Base-by-base conservation (phyloP, 106 monocot species). In the Allium cepa region DNA sequence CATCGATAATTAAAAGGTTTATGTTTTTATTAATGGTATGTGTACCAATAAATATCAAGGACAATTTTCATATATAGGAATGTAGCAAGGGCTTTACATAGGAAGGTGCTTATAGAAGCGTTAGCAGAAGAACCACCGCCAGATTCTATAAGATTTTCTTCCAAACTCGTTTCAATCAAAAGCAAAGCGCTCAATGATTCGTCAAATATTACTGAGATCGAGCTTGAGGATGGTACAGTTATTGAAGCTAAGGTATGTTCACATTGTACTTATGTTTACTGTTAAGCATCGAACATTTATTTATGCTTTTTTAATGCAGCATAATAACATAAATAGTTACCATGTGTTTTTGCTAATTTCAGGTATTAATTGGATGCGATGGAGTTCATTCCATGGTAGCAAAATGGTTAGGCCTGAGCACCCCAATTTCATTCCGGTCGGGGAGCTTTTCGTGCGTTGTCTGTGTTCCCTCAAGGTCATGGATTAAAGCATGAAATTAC, bases 331-430 rank as follows among this genome's bases (percentile, higher is more conserved):
- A 52, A 7, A 22, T 60, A 14, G 14, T 17, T 26, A 26, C 22
- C 17, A 28, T 9, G 17, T 26, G 9, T 7, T 0, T 13, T 9
- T 17, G 17, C 16, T 11, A 11, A 28, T 28, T 1, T 3, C 26
- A 69, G 53, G 61, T 67, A 10, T 9, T 76, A 65, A 72, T 76
- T 3, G 75, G 76, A 8, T 80, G 80, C 12, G 80, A 80, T 49
- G 71, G 76, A 0, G 71, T 72, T 66, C 71, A 63, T 46, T 80
- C 76, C 0, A 62, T 76, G 48, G 80, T 67, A 8, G 71, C 71
- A 9, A 53, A 56, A 18, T 76, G 80, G 76, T 28, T 76, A 10
- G 72, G 71, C 0, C 67, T 72, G 7, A 26, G 49, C 3, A 18
- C 66, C 0, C 67, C 76, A 1, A 15, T 76, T 76, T 14, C 45